Percentiles rank a stretch among this genome's conserved stretches.
These are phyloP conservation scores for Backusella liffmaniae DNA, from an alignment of 192 early-diverging fungal species.

Conservation along the genomic window DNA sequence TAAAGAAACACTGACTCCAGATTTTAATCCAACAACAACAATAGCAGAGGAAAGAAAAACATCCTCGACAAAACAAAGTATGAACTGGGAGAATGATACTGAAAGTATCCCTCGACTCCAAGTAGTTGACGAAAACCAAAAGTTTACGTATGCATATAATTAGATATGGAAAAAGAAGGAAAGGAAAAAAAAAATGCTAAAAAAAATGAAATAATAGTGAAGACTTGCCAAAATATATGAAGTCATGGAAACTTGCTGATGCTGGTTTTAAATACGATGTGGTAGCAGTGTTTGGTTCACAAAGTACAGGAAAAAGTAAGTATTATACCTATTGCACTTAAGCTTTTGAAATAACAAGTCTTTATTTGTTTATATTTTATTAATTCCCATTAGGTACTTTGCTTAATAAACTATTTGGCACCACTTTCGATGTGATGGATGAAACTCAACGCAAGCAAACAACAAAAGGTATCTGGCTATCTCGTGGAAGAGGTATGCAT, in stretches of 20 bases:
- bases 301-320: slow-evolving; percentile 96
- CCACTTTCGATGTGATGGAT: slow-evolving; percentile 95
- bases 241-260: slow-evolving; percentile 77
- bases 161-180: not conserved
- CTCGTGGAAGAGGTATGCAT: slow-evolving; percentile 72
- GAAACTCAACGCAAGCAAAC: slow-evolving; percentile 84
- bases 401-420: slow-evolving; percentile 93
- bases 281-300: slow-evolving; percentile 98
- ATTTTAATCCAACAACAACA: not conserved
- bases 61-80: not conserved
- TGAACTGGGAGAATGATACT: slow-evolving; percentile 29
- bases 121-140: slow-evolving; percentile 76
- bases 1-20: not conserved
- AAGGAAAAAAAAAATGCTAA: not conserved
- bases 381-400: slow-evolving; percentile 72
- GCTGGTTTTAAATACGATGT: slow-evolving; percentile 95
- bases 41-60: not conserved
- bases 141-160: slow-evolving; percentile 66
- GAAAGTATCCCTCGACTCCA: slow-evolving; percentile 53
- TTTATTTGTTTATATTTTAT: not conserved
- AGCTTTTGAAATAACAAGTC: not conserved
- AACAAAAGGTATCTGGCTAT: slow-evolving; percentile 98
- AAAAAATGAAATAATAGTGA: slow-evolving; percentile 43
- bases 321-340: not conserved
- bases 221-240: slow-evolving; percentile 73